Evolutionary conservation across 345 rosid species (phyloP).

Genomic region (Pelargonium nanum): DNA sequence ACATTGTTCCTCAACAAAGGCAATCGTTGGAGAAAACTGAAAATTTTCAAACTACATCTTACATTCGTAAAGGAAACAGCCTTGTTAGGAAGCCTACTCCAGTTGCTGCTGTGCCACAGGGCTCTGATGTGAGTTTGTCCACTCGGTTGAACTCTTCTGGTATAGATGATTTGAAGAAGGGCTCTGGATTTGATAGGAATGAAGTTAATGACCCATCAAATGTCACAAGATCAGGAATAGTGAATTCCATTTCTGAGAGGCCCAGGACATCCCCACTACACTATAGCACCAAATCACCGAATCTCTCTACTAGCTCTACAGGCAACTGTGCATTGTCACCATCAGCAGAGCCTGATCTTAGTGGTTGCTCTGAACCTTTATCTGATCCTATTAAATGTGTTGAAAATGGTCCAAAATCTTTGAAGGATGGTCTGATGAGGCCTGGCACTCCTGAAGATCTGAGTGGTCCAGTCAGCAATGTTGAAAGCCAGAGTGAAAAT

Average conservation of each 20-base stretch:
- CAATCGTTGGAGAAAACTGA: constrained; percentile 26
- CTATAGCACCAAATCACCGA: constrained; percentile 29
- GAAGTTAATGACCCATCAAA: constrained; percentile 20
- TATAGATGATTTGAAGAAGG: constrained; percentile 35
- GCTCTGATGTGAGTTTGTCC: constrained; percentile 24
- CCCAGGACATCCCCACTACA: constrained; percentile 46
- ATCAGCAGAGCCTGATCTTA: constrained; percentile 28
- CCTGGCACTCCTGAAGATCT: constrained; percentile 27
- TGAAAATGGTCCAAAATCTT: constrained; percentile 30
- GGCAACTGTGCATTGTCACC: constrained; percentile 27
- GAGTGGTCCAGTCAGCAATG: constrained; percentile 26
- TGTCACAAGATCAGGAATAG: constrained; percentile 26
- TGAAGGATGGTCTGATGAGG: constrained; percentile 26
- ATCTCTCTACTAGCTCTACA: constrained; percentile 18
- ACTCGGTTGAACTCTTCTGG: constrained; percentile 25
- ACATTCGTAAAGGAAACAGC: constrained; percentile 89
- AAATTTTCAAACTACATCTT: constrained; percentile 31
- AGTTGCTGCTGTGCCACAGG: constrained; percentile 29
- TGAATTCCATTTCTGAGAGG: constrained; percentile 33
- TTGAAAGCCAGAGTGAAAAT: constrained; percentile 30
- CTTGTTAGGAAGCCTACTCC: constrained; percentile 61
- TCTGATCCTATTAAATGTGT: constrained; percentile 28
- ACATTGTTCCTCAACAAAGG: constrained; percentile 27
- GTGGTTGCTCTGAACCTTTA: constrained; percentile 27
- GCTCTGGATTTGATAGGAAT: constrained; percentile 24